Evolutionary conservation across 2,329 filamentous ascomycete genomes (phyloP).

Genomic region (Ascocoryne sarcoides): DNA sequence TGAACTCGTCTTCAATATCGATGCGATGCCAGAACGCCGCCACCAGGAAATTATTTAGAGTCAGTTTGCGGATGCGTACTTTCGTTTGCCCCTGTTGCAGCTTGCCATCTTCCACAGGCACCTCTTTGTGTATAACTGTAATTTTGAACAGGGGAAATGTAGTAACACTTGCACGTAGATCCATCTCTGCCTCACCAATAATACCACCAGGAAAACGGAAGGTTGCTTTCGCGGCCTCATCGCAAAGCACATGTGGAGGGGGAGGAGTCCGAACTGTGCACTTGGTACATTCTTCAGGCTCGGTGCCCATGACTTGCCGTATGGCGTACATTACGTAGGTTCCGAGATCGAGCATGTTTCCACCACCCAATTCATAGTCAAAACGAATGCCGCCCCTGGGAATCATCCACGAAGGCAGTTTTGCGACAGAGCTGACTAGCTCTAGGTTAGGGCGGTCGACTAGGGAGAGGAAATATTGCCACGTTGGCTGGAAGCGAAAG

Average conservation of each 20-base stretch:
- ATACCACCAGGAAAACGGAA: slow-evolving; percentile 33
- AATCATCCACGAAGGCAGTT: slow-evolving; percentile 27
- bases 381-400: slow-evolving; percentile 34
- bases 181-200: slow-evolving; percentile 26
- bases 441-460: slow-evolving; percentile 31
- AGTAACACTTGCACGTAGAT: slow-evolving; percentile 26
- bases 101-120: slow-evolving; percentile 40
- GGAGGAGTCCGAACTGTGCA: too few relatives aligned
- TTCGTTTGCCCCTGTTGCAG: slow-evolving; percentile 26
- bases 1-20: slow-evolving; percentile 8
- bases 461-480: slow-evolving; percentile 34
- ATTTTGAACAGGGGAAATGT: too few relatives aligned
- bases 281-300: slow-evolving; percentile 30
- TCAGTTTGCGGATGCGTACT: slow-evolving; percentile 3
- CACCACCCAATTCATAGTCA: slow-evolving; percentile 30
- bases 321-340: slow-evolving; percentile 33
- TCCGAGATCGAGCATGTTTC: slow-evolving; percentile 28
- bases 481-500: slow-evolving; percentile 40
- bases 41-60: slow-evolving; percentile 4
- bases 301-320: slow-evolving; percentile 30
- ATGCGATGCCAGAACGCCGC: slow-evolving; percentile 11
- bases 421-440: slow-evolving; percentile 27
- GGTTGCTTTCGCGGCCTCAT: slow-evolving; percentile 27
- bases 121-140: too few relatives aligned
- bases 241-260: slow-evolving; percentile 25